Base-by-base conservation (phyloP, 2,329 filamentous ascomycete genomes). In the Cladosporium cucumerinum region DNA sequence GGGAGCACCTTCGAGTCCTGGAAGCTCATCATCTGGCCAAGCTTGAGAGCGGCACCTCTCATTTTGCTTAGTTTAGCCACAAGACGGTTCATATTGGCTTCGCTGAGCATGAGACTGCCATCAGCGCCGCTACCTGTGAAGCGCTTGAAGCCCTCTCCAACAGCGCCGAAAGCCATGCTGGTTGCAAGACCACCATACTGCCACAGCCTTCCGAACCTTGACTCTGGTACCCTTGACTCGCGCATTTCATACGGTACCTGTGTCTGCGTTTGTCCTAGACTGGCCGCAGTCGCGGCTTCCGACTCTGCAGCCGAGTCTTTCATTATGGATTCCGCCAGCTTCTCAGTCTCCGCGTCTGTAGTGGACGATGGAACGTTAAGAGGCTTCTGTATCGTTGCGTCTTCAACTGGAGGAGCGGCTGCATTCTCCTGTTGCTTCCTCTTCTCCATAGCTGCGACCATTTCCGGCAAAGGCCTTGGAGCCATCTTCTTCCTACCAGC, bases 11-110 rank as follows among this genome's bases (percentile, higher is more conserved):
- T 98, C 43, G 92, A 88, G 79, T 99, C 95, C 81, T 99, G 95
- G 74, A 99, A 95, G 76, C 93, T 97, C 83, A 99, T 90, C 90
- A 98, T 95, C 80, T 99, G 95, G 0, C 95, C 96, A 28, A 99
- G 80, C 80, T 99, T 99, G 49, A 99, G 82, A n/a, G 95, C 95
- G 6, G 95, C 96, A 43, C 95, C 95, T 72, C 95, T 87, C 95
- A 99, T 99, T 25, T 91, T 90, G 3, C 94, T 98, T 2, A 99
- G 84, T 77, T 96, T 97, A 5, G 92, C 84, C 1, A 99, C 95
- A 10, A 99, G 84, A 57, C 96, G 86, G 75, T 98, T 93, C 86
- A 98, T 93, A 73, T 99, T 99, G 11, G 84, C 88, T 6, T 92
- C 85, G 76, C 91, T 98, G 64, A 99, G 86, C 80, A 99, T 87